Base-by-base conservation (phyloP, 2,329 filamentous ascomycete genomes). In the Aspergillus puulaauensis region DNA sequence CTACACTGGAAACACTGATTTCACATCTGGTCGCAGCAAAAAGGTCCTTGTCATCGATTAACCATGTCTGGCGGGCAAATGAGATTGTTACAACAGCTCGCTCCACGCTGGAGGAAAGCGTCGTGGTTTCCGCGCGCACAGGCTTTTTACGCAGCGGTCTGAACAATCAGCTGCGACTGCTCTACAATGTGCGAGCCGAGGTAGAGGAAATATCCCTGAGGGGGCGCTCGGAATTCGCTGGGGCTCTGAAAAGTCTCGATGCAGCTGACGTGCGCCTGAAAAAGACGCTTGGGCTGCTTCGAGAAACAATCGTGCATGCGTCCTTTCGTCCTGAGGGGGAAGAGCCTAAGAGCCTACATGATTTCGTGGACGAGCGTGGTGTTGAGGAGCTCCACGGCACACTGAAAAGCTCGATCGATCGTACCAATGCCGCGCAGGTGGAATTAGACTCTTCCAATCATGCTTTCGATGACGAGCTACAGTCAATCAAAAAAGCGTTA, bases 11-110 rank as follows among this genome's bases (percentile, higher is more conserved):
- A 66, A 86, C 86, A 23, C 86, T 98, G 44, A 90, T 97, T 56
- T 84, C 86, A 53, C 87, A 96, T 75, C 88, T 97, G 37, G 86
- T 97, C 41, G 88, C 89, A 31, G 90, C 93, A 8, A 97, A 97
- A 73, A 86, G 91, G 45, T 93, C 93, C 1, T 83, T 98, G 4
- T 90, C 90, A 15, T 91, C 91, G 11, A 92, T 96, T 72, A 86
- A 82, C 43, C 87, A 90, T 59, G 91, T 97, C 52, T 88, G 90
- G 71, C 90, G 90, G 59, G 93, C 92, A 63, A 93, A 95, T 70
- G 90, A 96, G 68, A 87, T 97, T 56, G 89, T 95, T 45, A 91
- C 86, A 19, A 81, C 85, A 14, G 91, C 92, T 4, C 88, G 91
- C 35, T 79, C 82, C 33, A 84, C 90, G 35, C 82, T 96, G 63